Percentiles rank a stretch among this genome's conserved stretches.
Evolutionary conservation across 2,329 filamentous ascomycete species (phyloP).

Genomic region (Dothideomycetes sp.): DNA sequence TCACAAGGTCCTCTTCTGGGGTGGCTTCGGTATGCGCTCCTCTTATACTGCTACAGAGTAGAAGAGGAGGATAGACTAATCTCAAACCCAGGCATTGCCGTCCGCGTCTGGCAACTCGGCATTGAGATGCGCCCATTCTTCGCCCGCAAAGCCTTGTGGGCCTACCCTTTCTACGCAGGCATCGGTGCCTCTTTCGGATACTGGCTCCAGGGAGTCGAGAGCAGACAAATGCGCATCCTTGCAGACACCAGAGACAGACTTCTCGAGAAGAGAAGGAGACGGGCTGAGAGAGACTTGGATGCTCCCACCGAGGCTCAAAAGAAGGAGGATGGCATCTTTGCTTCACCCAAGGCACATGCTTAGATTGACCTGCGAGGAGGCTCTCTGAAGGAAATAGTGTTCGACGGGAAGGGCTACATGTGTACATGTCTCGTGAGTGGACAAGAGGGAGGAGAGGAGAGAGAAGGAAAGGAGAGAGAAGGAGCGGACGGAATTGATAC

Average conservation of each 20-base stretch:
- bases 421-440: no score
- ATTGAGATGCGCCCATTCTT: constrained; percentile 97
- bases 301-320: constrained; percentile 19
- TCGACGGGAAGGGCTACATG: no score
- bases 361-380: no score
- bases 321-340: constrained; percentile 20
- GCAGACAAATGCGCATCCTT: constrained; percentile 66
- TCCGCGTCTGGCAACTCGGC: constrained; percentile 91
- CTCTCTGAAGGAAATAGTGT: no score
- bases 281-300: constrained; percentile 51
- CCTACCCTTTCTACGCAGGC: constrained; percentile 78
- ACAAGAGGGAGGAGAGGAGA: no score
- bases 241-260: constrained; percentile 67
- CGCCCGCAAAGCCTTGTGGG: constrained; percentile 73
- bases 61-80: constrained; percentile 7
- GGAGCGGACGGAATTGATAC: no score
- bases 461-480: no score
- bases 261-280: constrained; percentile 79
- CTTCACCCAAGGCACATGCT: constrained; percentile 1
- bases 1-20: constrained; percentile 65
- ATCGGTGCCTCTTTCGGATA: constrained; percentile 90
- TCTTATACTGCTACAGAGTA: not conserved
- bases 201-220: constrained; percentile 87
- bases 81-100: constrained; percentile 60
- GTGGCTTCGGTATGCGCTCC: constrained; percentile 65